Conservation (phyloP, 768 basidiomycete species). For the Naematelia aurantialba region DNA sequence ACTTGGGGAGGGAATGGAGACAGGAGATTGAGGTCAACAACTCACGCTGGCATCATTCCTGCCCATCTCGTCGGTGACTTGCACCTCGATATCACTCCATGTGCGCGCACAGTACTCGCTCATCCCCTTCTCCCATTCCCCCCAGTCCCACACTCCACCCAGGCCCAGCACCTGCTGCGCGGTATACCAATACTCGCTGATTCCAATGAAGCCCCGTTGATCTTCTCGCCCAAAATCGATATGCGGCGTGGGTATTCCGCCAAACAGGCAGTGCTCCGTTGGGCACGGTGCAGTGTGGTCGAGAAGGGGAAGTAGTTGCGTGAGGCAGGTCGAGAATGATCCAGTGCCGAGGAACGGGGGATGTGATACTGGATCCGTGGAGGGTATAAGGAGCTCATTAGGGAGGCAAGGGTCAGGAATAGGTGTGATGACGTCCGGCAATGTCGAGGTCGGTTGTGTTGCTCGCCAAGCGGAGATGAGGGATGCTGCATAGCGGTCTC, state of each 20-base stretch:
- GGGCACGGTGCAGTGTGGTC: slow-evolving; percentile 81
- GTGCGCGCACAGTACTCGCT: slow-evolving; percentile 73
- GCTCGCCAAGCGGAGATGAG: slow-evolving; percentile 61
- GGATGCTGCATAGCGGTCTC: slow-evolving; percentile 81
- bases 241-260: slow-evolving; percentile 85
- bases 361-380: slow-evolving; percentile 44
- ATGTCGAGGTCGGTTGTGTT: neutral
- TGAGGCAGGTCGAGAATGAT: slow-evolving; percentile 79
- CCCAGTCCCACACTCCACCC: slow-evolving; percentile 91
- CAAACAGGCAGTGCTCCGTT: slow-evolving; percentile 74
- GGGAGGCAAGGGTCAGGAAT: slow-evolving; percentile 89
- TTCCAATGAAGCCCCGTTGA: slow-evolving; percentile 74
- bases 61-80: slow-evolving; percentile 59
- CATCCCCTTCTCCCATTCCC: slow-evolving; percentile 91
- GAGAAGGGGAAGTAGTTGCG: slow-evolving; percentile 67
- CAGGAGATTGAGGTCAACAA: neutral
- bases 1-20: neutral
- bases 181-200: slow-evolving; percentile 99
- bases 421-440: slow-evolving; percentile 12
- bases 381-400: slow-evolving; percentile 62
- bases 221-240: slow-evolving; percentile 72
- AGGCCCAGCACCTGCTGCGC: slow-evolving; percentile 94
- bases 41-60: slow-evolving; percentile 57
- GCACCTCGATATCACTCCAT: slow-evolving; percentile 70
- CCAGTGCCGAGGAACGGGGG: slow-evolving; percentile 77